phyloP scores from a whole-genome alignment of 1,284 basidiomycete species.

The Phenoliferia sp. region DNA sequence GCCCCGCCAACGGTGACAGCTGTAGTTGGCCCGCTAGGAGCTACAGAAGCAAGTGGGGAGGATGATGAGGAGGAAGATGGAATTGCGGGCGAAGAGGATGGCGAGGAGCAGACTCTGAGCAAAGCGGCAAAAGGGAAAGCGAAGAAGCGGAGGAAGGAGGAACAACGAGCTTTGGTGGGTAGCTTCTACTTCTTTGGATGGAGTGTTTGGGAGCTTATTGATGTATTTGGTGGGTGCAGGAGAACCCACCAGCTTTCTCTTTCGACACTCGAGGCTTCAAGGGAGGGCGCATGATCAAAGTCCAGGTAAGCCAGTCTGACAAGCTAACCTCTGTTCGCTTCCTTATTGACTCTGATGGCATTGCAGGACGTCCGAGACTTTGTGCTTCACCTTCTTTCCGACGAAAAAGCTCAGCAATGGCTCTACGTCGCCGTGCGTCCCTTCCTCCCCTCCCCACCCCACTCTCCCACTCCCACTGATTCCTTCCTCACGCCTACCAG shows the following conservation, averaged over 20 bases:
- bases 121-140: conserved; percentile 32
- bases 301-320: conserved; percentile 27
- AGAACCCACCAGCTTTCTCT: conserved; percentile 35
- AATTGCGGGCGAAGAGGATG: neutral
- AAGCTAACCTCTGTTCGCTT: no score
- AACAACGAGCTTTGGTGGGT: conserved; percentile 24
- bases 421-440: conserved; percentile 67
- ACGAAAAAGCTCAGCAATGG: conserved; percentile 75
- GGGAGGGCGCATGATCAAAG: conserved; percentile 32
- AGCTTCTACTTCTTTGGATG: no score
- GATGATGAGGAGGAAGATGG: neutral
- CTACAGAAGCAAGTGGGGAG: no score
- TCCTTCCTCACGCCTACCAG: conserved; percentile 44
- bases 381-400: conserved; percentile 70
- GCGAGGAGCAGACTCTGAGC: neutral
- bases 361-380: conserved; percentile 52
- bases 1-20: neutral
- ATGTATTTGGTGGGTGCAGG: neutral
- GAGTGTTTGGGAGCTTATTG: neutral
- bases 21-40: no score
- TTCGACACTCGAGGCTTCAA: conserved; percentile 38
- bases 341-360: neutral
- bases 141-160: conserved; percentile 32
- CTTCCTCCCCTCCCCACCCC: neutral
- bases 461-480: neutral